These are phyloP conservation scores for Penicillium goetzii DNA, from an alignment of 495 filamentous ascomycete species.

Conservation along the genomic window DNA sequence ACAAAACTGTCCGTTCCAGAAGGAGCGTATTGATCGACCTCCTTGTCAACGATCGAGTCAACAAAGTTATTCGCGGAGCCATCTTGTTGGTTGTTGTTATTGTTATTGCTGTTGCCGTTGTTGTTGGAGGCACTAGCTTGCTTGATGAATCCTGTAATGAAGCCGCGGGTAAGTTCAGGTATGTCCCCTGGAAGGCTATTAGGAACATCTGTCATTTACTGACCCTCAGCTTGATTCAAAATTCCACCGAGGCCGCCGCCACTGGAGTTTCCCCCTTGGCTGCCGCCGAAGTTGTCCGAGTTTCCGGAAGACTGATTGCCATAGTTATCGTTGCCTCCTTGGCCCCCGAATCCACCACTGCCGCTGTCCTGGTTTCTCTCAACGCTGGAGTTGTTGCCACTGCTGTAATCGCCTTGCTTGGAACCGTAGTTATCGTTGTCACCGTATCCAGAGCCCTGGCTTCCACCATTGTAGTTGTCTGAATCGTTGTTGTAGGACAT, in stretches of 20 bases:
- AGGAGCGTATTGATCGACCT: conserved; percentile 4
- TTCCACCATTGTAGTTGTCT: conserved; percentile 2
- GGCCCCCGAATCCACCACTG: not conserved
- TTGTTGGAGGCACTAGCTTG: conserved; percentile 2
- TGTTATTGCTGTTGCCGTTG: not conserved
- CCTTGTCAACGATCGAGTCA: conserved; percentile 2
- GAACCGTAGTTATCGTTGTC: not conserved
- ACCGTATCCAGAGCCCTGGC: not conserved
- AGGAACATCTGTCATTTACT: not conserved
- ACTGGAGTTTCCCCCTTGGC: not conserved
- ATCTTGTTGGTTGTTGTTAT: not conserved
- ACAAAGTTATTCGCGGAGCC: not conserved
- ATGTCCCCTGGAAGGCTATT: no score
- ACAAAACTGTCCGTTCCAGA: not conserved
- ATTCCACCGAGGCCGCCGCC: not conserved
- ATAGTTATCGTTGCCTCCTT: conserved; percentile 1
- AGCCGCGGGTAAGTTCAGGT: not conserved
- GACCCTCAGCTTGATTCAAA: conserved; percentile 1
- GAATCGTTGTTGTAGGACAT: conserved; percentile 9
- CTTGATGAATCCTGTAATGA: not conserved
- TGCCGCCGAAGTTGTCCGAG: not conserved
- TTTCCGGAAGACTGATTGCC: not conserved
- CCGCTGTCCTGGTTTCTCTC: not conserved
- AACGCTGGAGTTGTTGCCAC: not conserved
- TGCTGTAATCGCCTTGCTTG: not conserved